Percentiles rank a stretch among this genome's conserved stretches.
Conservation (phyloP, 2,329 filamentous ascomycete genomes). For the Trichoderma harzianum region DNA sequence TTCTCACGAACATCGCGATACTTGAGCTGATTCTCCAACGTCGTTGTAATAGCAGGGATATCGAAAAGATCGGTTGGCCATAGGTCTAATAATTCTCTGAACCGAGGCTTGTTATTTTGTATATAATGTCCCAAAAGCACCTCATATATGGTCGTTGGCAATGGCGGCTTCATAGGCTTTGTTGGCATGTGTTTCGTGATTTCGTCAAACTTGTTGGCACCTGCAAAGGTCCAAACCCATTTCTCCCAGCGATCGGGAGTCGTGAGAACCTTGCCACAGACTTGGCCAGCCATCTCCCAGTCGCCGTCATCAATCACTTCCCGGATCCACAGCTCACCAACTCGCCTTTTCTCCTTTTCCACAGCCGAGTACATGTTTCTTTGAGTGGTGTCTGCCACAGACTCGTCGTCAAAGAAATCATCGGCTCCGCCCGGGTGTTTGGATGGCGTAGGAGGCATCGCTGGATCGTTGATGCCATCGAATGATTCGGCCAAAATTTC, state of each 20-base stretch:
- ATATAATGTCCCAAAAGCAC: slow-evolving; percentile 88
- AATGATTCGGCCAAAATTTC: slow-evolving; percentile 55
- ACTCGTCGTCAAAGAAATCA: slow-evolving; percentile 71
- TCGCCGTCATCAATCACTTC: slow-evolving; percentile 72
- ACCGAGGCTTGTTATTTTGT: slow-evolving; percentile 67
- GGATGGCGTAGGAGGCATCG: slow-evolving; percentile 40
- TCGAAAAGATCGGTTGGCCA: slow-evolving; percentile 88
- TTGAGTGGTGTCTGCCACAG: slow-evolving; percentile 54
- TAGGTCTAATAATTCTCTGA: slow-evolving; percentile 73
- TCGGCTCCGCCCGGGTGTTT: slow-evolving; percentile 42
- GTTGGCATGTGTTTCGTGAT: slow-evolving; percentile 82
- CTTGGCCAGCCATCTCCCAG: slow-evolving; percentile 74
- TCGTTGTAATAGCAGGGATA: slow-evolving; percentile 68
- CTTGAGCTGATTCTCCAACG: slow-evolving; percentile 78
- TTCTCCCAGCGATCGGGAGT: slow-evolving; percentile 86
- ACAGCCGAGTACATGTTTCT: slow-evolving; percentile 60
- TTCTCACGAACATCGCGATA: slow-evolving; percentile 72
- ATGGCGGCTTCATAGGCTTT: slow-evolving; percentile 70
- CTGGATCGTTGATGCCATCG: slow-evolving; percentile 40
- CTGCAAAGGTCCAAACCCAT: slow-evolving; percentile 90
- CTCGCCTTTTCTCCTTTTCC: slow-evolving; percentile 82
- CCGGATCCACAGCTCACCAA: slow-evolving; percentile 91
- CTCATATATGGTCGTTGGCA: slow-evolving; percentile 83
- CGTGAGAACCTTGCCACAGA: slow-evolving; percentile 79
- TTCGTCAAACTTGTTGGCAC: slow-evolving; percentile 81